Evolutionary conservation across 2,329 filamentous ascomycete species (phyloP).

Genomic region (Hypocreales sp.): DNA sequence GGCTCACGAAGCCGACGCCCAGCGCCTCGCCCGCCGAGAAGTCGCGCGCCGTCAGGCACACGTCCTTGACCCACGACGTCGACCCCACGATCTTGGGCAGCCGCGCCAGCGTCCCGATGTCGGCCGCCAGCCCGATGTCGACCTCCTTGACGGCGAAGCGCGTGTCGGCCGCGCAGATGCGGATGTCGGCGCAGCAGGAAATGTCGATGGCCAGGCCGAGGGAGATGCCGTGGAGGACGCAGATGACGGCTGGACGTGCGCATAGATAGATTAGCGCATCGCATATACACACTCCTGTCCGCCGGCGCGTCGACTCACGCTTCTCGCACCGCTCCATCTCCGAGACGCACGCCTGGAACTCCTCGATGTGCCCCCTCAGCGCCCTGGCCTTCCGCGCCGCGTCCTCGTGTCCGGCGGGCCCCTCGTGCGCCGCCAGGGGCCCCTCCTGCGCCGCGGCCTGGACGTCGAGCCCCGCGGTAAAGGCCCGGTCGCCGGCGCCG

Average conservation of each 20-base stretch:
- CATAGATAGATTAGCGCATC: neutral
- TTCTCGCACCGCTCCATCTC: conserved; percentile 80
- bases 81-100: conserved; percentile 60
- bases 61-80: conserved; percentile 65
- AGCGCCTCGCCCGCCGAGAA: conserved; percentile 56
- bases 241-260: conserved; percentile 51
- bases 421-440: conserved; percentile 16
- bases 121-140: conserved; percentile 66
- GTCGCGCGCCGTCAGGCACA: conserved; percentile 53
- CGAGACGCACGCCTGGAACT: conserved; percentile 68
- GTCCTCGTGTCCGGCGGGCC: too few relatives aligned
- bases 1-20: conserved; percentile 53
- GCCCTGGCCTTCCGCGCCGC: conserved; percentile 45
- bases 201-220: conserved; percentile 70
- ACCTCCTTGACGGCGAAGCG: conserved; percentile 66
- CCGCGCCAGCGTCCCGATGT: conserved; percentile 60
- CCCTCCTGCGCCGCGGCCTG: conserved; percentile 45
- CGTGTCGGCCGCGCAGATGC: conserved; percentile 43
- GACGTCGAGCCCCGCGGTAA: conserved; percentile 77
- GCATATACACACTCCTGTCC: too few relatives aligned
- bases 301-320: too few relatives aligned
- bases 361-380: conserved; percentile 52
- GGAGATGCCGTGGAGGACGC: conserved; percentile 62
- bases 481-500: conserved; percentile 68
- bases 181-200: conserved; percentile 52